Base-by-base conservation (phyloP, 192 early-diverging fungal species). In the Backusella australiensis region DNA sequence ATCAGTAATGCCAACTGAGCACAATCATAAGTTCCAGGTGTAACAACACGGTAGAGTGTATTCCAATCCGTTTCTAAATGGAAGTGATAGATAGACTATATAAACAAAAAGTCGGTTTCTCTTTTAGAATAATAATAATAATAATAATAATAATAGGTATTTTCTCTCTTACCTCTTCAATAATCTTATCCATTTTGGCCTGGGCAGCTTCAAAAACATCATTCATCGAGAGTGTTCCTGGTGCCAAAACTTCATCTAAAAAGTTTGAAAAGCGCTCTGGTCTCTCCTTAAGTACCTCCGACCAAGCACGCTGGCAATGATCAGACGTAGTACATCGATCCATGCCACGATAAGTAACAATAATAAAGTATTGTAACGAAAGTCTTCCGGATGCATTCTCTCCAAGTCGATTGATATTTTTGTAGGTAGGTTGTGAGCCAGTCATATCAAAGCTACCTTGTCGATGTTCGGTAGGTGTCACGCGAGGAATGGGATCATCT, bases 51-150 rank as follows among this genome's bases (percentile, higher is more conserved):
- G 19, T 74, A 74, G 1, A 77, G 26, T 59, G 71, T 77, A n/a
- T 78, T 77, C 80, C 80, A 81, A 42, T 77, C 73, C 21, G 56
- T 26, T 75, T 81, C 80, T 32, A 41, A 70, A 32, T 71, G 72
- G 41, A 73, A 78, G 29, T 26, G 36, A 34, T 65, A 9, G 17
- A 78, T 81, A 6, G 80, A 73, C 80, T 81, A 72, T n/a, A 14
- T 59, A 59, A 26, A 56, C 23, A 6, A 56, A 56, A 23, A 8
- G 11, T 17, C 9, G 11, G 42, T 44, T 44, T 15, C 15, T 15
- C 42, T 17, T 44, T 44, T 7, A 53, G 4, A 0, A 7, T 19
- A 21, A 53, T 19, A 53, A 23, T 53, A 53, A 53, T 6, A 53
- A n/a, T 26, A 26, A 29, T 29, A 29, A 29, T n/a, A 52, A n/a